Evolutionary conservation across 1,284 basidiomycete genomes (phyloP).

Genomic region (Trichosporon sp.): DNA sequence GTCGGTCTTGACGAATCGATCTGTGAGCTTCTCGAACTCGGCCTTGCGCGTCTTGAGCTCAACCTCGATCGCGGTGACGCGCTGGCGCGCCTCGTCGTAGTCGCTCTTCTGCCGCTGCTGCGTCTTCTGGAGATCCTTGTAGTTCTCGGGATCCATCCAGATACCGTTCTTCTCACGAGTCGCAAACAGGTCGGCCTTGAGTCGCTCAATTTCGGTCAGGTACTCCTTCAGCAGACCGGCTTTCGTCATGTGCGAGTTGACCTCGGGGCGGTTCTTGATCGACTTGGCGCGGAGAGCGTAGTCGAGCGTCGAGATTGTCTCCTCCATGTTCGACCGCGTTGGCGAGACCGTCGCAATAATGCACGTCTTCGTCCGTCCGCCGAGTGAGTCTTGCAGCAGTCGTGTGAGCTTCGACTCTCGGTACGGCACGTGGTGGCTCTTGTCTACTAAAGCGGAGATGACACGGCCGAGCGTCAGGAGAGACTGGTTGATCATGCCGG

Average conservation of each 20-base stretch:
- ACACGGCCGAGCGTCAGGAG: slow-evolving; percentile 92
- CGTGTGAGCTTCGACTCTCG: slow-evolving; percentile 86
- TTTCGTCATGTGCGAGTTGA: slow-evolving; percentile 90
- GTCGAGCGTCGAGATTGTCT: slow-evolving; percentile 95
- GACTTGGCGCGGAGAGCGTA: slow-evolving; percentile 95
- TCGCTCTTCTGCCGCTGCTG: slow-evolving; percentile 69
- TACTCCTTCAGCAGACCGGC: slow-evolving; percentile 92
- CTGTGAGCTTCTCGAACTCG: slow-evolving; percentile 83
- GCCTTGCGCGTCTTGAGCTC: slow-evolving; percentile 73
- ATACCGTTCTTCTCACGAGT: slow-evolving; percentile 92
- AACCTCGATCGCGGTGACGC: slow-evolving; percentile 73
- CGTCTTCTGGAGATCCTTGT: slow-evolving; percentile 72
- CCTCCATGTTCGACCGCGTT: slow-evolving; percentile 86
- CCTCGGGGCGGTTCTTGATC: slow-evolving; percentile 90
- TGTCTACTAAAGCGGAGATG: slow-evolving; percentile 94
- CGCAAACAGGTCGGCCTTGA: slow-evolving; percentile 80
- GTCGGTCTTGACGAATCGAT: slow-evolving; percentile 64
- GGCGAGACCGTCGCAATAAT: slow-evolving; percentile 96
- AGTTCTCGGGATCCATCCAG: slow-evolving; percentile 81
- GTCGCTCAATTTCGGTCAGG: slow-evolving; percentile 85
- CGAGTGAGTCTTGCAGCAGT: slow-evolving; percentile 94
- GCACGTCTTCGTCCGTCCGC: slow-evolving; percentile 96
- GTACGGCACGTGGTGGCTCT: slow-evolving; percentile 86
- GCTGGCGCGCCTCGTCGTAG: slow-evolving; percentile 71
- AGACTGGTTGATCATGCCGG: slow-evolving; percentile 99